These are phyloP conservation scores for Cutaneotrichosporon sp. DNA, from an alignment of 1,284 basidiomycete species.

Conservation along the genomic window DNA sequence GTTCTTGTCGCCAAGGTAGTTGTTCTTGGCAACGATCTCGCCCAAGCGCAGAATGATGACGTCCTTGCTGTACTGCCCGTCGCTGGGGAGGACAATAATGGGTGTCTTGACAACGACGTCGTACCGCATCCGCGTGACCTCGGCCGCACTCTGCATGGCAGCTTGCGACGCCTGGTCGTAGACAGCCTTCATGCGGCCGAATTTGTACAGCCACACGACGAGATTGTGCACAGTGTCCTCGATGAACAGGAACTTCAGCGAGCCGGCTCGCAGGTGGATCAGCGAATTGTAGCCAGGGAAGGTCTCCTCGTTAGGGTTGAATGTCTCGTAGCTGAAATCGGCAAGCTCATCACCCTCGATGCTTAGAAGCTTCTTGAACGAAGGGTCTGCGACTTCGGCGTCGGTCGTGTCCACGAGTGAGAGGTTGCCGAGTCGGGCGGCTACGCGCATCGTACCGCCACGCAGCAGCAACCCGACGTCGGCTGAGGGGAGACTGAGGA, in stretches of 20 bases:
- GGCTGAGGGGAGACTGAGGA: slow-evolving; percentile 85
- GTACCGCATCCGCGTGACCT: slow-evolving; percentile 82
- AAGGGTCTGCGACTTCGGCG: slow-evolving; percentile 55
- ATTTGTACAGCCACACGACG: slow-evolving; percentile 76
- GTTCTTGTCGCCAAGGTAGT: slow-evolving; percentile 57
- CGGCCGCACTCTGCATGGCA: slow-evolving; percentile 84
- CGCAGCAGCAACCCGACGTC: slow-evolving; percentile 77
- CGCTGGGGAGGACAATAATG: slow-evolving; percentile 81
- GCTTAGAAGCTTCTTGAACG: slow-evolving; percentile 81
- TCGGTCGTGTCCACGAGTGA: slow-evolving; percentile 75
- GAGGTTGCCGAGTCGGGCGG: slow-evolving; percentile 79
- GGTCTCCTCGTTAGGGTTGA: slow-evolving; percentile 57
- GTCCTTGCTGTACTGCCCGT: slow-evolving; percentile 62
- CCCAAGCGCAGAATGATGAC: slow-evolving; percentile 78
- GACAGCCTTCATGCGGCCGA: slow-evolving; percentile 84
- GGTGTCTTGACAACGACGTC: slow-evolving; percentile 86
- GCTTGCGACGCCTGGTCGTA: slow-evolving; percentile 91
- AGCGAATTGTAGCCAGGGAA: slow-evolving; percentile 83
- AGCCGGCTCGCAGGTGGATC: slow-evolving; percentile 80
- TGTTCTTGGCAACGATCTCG: slow-evolving; percentile 80
- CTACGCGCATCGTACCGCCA: slow-evolving; percentile 70
- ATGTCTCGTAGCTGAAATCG: slow-evolving; percentile 93
- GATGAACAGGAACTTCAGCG: slow-evolving; percentile 83
- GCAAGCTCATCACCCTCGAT: slow-evolving; percentile 96
- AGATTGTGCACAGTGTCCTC: slow-evolving; percentile 82